phyloP scores from a whole-genome alignment of 1,284 basidiomycete genomes.

The Acaromyces ingoldii region DNA sequence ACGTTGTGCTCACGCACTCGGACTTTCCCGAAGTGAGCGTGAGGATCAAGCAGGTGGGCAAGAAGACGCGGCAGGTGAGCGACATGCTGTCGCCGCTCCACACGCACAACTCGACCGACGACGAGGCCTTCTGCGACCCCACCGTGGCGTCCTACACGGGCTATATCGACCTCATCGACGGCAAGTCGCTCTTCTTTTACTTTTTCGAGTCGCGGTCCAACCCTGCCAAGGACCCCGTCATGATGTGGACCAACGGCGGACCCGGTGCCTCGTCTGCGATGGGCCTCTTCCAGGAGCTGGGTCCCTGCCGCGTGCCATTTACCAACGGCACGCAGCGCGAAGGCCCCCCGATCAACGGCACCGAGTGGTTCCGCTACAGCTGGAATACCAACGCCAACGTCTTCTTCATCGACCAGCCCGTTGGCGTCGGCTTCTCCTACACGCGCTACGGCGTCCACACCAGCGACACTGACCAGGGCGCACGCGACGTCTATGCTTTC shows the following conservation, averaged over 20 bases:
- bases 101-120: conserved; percentile 13
- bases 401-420: conserved; percentile 68
- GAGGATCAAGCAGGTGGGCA: conserved; percentile 34
- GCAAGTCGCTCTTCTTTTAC: conserved; percentile 73
- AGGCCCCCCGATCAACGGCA: conserved; percentile 55
- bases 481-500: conserved; percentile 50
- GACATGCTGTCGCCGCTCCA: neutral
- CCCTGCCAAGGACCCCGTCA: conserved; percentile 63
- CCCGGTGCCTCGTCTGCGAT: conserved; percentile 53
- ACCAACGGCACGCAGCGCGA: conserved; percentile 12
- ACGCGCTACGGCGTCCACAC: conserved; percentile 61
- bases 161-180: conserved; percentile 61
- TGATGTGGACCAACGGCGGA: conserved; percentile 43
- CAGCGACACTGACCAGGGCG: conserved; percentile 48
- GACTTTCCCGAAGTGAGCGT: conserved; percentile 37
- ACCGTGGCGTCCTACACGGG: conserved; percentile 42
- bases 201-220: conserved; percentile 73
- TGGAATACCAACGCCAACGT: conserved; percentile 67
- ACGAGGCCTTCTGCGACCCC: conserved; percentile 42
- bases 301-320: conserved; percentile 53
- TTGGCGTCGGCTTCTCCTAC: conserved; percentile 69
- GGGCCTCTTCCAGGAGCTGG: conserved; percentile 64
- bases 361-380: conserved; percentile 61
- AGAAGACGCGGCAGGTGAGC: neutral
- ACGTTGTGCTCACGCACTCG: conserved; percentile 23